phyloP scores from a whole-genome alignment of 2,329 filamentous ascomycete genomes.

The Cytospora mali region DNA sequence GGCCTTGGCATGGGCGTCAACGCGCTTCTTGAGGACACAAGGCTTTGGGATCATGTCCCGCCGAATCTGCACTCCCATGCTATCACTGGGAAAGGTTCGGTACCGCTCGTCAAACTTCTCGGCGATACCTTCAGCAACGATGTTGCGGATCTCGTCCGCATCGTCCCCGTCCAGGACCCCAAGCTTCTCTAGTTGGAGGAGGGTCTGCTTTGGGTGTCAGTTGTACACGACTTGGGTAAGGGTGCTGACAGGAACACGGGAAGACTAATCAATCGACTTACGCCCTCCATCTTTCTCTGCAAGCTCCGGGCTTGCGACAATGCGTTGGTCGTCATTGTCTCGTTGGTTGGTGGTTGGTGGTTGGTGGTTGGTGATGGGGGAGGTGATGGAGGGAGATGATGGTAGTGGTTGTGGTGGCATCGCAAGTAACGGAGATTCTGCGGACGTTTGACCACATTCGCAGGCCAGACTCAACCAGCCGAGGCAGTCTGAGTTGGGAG shows the following conservation, averaged over 20 bases:
- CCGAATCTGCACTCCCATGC: slow-evolving; percentile 15
- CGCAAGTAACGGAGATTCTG: not conserved
- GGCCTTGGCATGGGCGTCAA: not conserved
- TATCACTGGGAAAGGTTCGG: slow-evolving; percentile 10
- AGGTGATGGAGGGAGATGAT: not conserved
- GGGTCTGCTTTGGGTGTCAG: slow-evolving; percentile 13
- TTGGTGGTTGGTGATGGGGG: not conserved
- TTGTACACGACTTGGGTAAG: not conserved
- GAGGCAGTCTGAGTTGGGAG: not conserved
- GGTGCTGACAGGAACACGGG: not conserved
- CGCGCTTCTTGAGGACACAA: slow-evolving; percentile 9
- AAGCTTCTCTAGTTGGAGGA: slow-evolving; percentile 17
- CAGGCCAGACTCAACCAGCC: not conserved
- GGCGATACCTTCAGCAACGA: slow-evolving; percentile 24
- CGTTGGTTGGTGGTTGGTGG: not conserved
- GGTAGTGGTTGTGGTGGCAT: not conserved
- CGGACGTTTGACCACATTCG: not conserved
- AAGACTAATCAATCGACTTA: not conserved
- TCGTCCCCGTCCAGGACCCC: slow-evolving; percentile 1
- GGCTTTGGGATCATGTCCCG: slow-evolving; percentile 5
- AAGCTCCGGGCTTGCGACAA: not conserved
- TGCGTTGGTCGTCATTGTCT: not conserved
- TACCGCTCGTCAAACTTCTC: slow-evolving; percentile 14
- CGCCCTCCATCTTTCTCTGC: slow-evolving; percentile 11
- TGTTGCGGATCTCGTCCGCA: slow-evolving; percentile 22